Evolutionary conservation across 345 rosid species (phyloP).

Genomic region (Populus simonii): DNA sequence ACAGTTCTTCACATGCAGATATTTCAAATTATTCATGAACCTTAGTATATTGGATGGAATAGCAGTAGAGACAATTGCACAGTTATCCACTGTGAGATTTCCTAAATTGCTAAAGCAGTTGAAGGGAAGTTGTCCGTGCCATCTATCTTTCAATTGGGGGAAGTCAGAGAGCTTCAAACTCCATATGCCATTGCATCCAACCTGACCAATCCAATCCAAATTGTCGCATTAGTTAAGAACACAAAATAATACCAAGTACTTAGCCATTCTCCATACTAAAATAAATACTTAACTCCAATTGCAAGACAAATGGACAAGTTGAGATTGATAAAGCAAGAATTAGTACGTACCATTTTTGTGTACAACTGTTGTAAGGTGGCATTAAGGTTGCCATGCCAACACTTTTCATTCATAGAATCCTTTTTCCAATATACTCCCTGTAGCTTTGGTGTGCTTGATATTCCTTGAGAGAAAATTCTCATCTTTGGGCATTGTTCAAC

Average conservation of each 20-base stretch:
- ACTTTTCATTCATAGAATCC: neutral
- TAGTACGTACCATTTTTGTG: neutral
- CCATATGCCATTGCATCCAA: neutral
- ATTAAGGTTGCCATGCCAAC: constrained; percentile 8
- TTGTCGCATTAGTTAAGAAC: neutral
- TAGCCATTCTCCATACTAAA: no score
- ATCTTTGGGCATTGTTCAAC: neutral
- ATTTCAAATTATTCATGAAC: neutral
- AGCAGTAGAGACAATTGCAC: neutral
- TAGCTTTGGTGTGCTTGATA: constrained; percentile 3
- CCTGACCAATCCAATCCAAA: neutral
- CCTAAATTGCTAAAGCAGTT: neutral
- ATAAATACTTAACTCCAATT: no score
- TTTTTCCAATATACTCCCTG: neutral
- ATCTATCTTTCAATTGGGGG: neutral
- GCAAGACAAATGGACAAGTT: no score
- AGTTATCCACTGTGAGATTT: neutral
- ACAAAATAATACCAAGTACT: neutral
- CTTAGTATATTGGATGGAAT: neutral
- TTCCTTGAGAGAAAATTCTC: neutral
- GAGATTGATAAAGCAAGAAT: no score
- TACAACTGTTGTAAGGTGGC: neutral
- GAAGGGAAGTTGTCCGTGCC: constrained; percentile 1
- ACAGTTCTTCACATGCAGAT: neutral
- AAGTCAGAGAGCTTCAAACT: neutral